phyloP scores from a whole-genome alignment of 345 rosid species.

The Cardamine occulta region DNA sequence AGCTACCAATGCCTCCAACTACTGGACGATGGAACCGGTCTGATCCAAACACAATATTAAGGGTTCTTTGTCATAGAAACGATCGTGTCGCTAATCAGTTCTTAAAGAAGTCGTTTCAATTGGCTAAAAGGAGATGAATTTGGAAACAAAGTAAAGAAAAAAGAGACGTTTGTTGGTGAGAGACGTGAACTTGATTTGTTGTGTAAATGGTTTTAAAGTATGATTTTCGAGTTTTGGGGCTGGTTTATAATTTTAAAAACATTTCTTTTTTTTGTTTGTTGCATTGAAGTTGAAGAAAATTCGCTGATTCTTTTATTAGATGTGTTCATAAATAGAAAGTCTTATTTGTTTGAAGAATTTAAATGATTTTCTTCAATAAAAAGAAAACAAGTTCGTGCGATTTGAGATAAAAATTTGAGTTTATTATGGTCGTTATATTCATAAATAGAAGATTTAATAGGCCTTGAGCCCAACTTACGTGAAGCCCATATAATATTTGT shows the following conservation, averaged over 20 bases:
- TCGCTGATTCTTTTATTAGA: conserved; percentile 33
- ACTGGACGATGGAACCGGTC: conserved; percentile 78
- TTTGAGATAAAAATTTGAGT: too few species aligned
- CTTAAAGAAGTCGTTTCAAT: conserved; percentile 70
- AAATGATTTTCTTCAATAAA: not conserved
- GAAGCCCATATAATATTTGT: conserved; percentile 12
- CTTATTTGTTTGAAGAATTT: not conserved
- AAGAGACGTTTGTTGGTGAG: conserved; percentile 8
- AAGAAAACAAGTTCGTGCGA: not conserved
- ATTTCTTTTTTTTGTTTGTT: not conserved
- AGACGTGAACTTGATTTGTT: conserved; percentile 6
- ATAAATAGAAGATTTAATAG: not conserved
- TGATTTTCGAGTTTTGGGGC: not conserved
- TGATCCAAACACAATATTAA: conserved; percentile 80
- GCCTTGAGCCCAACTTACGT: not conserved
- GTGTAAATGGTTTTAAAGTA: conserved; percentile 15
- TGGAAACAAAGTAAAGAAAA: not conserved
- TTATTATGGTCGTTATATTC: too few species aligned
- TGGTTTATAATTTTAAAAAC: conserved; percentile 8
- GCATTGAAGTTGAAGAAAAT: conserved; percentile 22
- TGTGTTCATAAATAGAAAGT: not conserved
- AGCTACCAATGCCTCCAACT: conserved; percentile 78
- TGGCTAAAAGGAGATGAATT: conserved; percentile 57
- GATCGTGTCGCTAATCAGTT: conserved; percentile 69
- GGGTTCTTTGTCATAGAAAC: conserved; percentile 80